Evolutionary conservation across 2,329 filamentous ascomycete genomes (phyloP).

Genomic region (Phoma sp.): DNA sequence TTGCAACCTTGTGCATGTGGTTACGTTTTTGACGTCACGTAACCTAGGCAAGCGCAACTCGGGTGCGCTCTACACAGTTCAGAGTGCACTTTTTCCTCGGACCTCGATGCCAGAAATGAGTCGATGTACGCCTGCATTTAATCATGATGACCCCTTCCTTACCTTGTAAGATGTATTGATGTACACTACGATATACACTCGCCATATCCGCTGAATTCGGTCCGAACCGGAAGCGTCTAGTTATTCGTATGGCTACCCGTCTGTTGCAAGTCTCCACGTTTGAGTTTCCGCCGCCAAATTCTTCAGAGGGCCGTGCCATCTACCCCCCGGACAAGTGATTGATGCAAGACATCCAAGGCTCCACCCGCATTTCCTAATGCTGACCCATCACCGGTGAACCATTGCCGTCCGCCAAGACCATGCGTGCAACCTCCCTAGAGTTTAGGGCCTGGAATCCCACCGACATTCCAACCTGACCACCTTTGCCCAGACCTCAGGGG

Average conservation of each 20-base stretch:
- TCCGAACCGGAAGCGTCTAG: neutral
- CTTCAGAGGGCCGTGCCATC: neutral
- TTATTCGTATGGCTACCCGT: neutral
- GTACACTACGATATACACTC: neutral
- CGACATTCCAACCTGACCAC: neutral
- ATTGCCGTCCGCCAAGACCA: neutral
- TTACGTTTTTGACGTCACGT: neutral
- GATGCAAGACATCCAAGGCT: neutral
- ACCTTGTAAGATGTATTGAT: neutral
- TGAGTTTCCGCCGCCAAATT: neutral
- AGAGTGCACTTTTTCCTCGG: neutral
- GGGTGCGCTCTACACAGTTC: neutral
- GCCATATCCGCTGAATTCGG: slow-evolving; percentile 1
- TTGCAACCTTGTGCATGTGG: neutral
- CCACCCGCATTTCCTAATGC: neutral
- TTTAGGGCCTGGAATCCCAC: neutral
- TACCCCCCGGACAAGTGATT: neutral
- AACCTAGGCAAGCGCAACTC: neutral
- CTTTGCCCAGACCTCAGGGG: neutral
- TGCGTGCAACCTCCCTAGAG: slow-evolving; percentile 7
- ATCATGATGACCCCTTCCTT: neutral
- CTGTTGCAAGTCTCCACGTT: neutral
- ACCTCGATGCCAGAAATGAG: neutral
- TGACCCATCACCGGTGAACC: neutral
- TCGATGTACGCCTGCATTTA: neutral